phyloP scores from a whole-genome alignment of 2,329 filamentous ascomycete species.

The Xylariales sp. region DNA sequence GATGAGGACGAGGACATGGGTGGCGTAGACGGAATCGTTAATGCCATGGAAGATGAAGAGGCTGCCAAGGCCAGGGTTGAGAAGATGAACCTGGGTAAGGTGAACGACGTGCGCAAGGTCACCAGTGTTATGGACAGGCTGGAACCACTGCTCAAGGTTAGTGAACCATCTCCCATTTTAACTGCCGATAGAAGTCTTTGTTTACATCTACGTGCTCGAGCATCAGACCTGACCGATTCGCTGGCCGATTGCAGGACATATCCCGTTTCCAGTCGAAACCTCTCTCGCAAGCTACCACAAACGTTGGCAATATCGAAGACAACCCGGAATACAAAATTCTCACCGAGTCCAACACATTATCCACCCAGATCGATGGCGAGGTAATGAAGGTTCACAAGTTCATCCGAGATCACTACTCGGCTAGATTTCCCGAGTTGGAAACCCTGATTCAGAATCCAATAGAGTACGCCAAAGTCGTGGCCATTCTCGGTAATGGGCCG shows the following conservation, averaged over 20 bases:
- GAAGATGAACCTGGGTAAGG: constrained; percentile 79
- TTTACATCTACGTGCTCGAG: constrained; percentile 73
- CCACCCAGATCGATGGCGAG: constrained; percentile 92
- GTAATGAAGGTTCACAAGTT: constrained; percentile 95
- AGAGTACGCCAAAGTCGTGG: constrained; percentile 94
- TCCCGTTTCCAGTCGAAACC: constrained; percentile 77
- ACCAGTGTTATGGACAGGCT: constrained; percentile 84
- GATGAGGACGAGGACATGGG: constrained; percentile 70
- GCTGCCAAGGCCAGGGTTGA: constrained; percentile 82
- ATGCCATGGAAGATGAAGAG: constrained; percentile 71
- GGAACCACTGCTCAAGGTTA: constrained; percentile 84
- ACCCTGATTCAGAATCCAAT: constrained; percentile 88
- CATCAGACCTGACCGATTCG: constrained; percentile 75
- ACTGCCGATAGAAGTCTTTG: constrained; percentile 52
- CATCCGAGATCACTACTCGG: constrained; percentile 94
- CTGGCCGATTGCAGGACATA: constrained; percentile 77
- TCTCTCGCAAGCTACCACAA: constrained; percentile 70
- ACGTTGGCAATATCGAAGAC: constrained; percentile 87
- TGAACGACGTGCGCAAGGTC: constrained; percentile 83
- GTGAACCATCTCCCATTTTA: constrained; percentile 51
- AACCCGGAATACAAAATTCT: constrained; percentile 91
- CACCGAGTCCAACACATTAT: constrained; percentile 88
- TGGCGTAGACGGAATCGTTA: constrained; percentile 59
- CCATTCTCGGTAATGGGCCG: constrained; percentile 91
- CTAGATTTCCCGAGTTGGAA: constrained; percentile 93